phyloP scores from a whole-genome alignment of 148 eudicot genomes.

The Chenopodium suecicum region DNA sequence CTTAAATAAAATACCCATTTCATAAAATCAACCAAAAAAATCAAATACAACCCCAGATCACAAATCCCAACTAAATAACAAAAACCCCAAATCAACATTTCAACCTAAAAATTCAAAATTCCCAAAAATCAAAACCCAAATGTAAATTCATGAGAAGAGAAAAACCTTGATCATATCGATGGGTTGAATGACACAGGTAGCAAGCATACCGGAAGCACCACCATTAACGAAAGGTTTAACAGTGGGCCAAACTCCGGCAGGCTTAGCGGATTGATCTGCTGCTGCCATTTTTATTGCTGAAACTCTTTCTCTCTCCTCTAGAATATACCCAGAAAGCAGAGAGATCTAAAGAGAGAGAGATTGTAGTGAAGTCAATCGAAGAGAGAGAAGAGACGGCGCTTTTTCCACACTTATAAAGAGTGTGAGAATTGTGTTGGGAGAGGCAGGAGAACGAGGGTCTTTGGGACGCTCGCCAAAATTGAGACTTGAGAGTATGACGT shows the following conservation, averaged over 20 bases:
- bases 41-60: neutral
- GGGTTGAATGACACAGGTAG: conserved; percentile 89
- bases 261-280: conserved; percentile 15
- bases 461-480: neutral
- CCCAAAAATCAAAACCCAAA: neutral
- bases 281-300: conserved; percentile 27
- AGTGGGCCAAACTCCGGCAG: conserved; percentile 51
- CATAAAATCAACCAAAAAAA: neutral
- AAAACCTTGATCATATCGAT: conserved; percentile 87
- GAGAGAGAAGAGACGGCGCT: conserved; percentile 9
- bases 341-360: conserved; percentile 1
- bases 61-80: neutral
- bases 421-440: neutral
- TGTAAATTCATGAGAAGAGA: neutral
- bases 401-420: neutral
- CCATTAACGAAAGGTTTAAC: conserved; percentile 87
- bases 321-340: conserved; percentile 1
- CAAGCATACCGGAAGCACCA: conserved; percentile 91
- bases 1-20: neutral
- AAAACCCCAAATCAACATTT: neutral
- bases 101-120: neutral
- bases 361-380: neutral
- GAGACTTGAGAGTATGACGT: neutral
- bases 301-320: neutral
- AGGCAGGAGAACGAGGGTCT: neutral